Conservation (phyloP, 2,329 filamentous ascomycete genomes). For the Monosporascus sp. region DNA sequence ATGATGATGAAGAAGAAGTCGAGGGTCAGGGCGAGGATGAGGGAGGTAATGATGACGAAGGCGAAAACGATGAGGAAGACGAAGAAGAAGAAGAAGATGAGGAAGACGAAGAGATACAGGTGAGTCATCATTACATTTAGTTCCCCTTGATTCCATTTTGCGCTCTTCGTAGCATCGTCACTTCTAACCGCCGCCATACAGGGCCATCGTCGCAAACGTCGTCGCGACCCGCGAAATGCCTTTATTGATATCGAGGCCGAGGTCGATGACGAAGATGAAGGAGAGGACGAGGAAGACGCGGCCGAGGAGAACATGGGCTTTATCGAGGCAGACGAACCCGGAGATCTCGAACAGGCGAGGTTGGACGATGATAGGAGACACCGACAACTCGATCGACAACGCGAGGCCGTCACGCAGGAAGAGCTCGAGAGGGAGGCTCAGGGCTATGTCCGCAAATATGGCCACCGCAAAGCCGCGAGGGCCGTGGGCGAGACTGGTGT, state of each 20-base stretch:
- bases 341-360: conserved; percentile 76
- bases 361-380: conserved; percentile 89
- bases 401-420: conserved; percentile 80
- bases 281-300: conserved; percentile 84
- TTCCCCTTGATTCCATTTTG: not conserved
- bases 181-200: conserved; percentile 18
- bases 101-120: conserved; percentile 62
- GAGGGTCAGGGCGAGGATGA: conserved; percentile 32
- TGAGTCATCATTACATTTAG: conserved; percentile 23
- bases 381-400: conserved; percentile 86
- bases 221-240: conserved; percentile 67
- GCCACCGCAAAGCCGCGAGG: conserved; percentile 64
- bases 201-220: conserved; percentile 74
- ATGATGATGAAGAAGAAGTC: conserved; percentile 41
- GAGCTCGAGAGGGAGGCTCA: conserved; percentile 93
- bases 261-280: conserved; percentile 90
- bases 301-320: conserved; percentile 77
- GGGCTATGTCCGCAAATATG: conserved; percentile 80
- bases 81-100: conserved; percentile 57
- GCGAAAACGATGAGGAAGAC: conserved; percentile 40
- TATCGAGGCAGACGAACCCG: conserved; percentile 83
- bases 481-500: conserved; percentile 65
- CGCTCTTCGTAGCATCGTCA: conserved; percentile 2
- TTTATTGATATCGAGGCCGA: conserved; percentile 99
- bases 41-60: conserved; percentile 42